phyloP scores from a whole-genome alignment of 257 asterid genomes.

The Plectranthus barbatus region DNA sequence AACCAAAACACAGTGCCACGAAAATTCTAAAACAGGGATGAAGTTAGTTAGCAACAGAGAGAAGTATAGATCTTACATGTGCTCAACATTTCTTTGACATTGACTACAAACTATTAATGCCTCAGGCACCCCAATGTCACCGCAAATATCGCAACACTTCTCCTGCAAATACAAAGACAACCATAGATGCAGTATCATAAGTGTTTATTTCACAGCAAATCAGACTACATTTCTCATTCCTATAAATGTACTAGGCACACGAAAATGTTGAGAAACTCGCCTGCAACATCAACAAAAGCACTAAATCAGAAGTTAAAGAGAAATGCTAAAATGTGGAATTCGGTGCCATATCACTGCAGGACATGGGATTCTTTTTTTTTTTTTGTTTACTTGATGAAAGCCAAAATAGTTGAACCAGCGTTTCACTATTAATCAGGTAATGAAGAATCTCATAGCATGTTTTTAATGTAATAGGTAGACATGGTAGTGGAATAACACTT shows the following conservation, averaged over 20 bases:
- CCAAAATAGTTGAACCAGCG: neutral
- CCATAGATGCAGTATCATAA: conserved; percentile 3
- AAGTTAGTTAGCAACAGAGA: conserved; percentile 1
- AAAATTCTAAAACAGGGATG: neutral
- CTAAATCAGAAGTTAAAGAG: neutral
- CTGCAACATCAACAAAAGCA: neutral
- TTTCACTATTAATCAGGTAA: neutral
- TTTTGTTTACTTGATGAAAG: neutral
- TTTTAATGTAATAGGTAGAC: neutral
- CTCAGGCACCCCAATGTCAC: conserved; percentile 36
- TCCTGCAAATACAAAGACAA: conserved; percentile 35
- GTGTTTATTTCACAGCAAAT: neutral
- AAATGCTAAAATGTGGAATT: neutral
- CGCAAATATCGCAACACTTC: conserved; percentile 49
- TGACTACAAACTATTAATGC: conserved; percentile 36
- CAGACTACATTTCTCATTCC: neutral
- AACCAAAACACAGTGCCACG: neutral
- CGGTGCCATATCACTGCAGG: neutral
- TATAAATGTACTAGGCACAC: neutral
- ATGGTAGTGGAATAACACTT: no score
- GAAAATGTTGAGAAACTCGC: neutral
- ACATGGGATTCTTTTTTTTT: neutral
- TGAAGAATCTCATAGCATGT: neutral
- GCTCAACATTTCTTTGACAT: conserved; percentile 44
- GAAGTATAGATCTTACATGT: conserved; percentile 37